These are phyloP conservation scores for Miamiensis avidus DNA, from an alignment of 169 alveolate species.

Conservation along the genomic window DNA sequence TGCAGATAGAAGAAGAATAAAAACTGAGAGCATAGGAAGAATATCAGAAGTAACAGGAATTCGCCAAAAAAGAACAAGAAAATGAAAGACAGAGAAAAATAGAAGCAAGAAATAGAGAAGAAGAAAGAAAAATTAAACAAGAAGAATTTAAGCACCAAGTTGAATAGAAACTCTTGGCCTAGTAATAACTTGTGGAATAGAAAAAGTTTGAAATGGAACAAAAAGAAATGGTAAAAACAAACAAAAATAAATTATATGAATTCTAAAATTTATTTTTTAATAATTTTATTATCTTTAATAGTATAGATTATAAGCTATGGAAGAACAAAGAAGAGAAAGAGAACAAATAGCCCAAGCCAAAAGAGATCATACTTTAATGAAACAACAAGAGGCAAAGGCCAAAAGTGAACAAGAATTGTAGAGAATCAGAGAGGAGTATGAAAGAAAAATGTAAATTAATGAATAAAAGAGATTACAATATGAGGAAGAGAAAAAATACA, in stretches of 20 bases:
- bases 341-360: conserved; percentile 40
- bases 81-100: conserved; percentile 46
- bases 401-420: conserved; percentile 48
- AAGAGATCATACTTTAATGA: conserved; percentile 49
- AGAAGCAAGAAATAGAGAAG: conserved; percentile 50
- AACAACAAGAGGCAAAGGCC: conserved; percentile 49
- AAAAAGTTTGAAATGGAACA: conserved; percentile 59
- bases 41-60: conserved; percentile 49
- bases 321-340: conserved; percentile 44
- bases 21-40: conserved; percentile 10
- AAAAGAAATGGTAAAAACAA: conserved; percentile 45
- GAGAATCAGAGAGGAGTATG: conserved; percentile 42
- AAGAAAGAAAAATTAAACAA: conserved; percentile 51
- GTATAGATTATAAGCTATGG: neutral
- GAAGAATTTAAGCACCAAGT: conserved; percentile 53
- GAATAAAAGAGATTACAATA: conserved; percentile 49
- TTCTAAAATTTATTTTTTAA: neutral
- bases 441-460: conserved; percentile 40
- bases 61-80: conserved; percentile 47
- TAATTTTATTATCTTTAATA: neutral
- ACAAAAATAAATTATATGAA: conserved; percentile 16
- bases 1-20: conserved; percentile 41
- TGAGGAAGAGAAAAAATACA: conserved; percentile 57
- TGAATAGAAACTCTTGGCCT: conserved; percentile 51
- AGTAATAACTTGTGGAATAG: conserved; percentile 45